Conservation (phyloP, 192 early-diverging fungal genomes). For the Mortierella alpina region DNA sequence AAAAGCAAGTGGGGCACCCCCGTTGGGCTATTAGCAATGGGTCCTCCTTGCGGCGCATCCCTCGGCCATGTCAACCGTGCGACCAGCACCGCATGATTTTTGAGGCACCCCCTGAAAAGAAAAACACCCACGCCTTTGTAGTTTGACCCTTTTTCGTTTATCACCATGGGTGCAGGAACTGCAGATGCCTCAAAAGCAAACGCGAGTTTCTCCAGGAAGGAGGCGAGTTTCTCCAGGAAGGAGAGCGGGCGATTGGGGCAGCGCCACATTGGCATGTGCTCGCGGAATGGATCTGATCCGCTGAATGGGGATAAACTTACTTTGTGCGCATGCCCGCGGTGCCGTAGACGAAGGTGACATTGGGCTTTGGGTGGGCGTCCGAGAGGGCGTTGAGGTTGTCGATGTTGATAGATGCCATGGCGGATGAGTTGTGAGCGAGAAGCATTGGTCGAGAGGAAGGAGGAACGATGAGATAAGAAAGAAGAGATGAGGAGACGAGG, state of each 20-base stretch:
- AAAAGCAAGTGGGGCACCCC: not conserved
- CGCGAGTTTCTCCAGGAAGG: constrained; percentile 1
- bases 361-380: constrained; percentile 78
- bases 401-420: constrained; percentile 54
- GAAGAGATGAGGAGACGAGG: constrained; percentile 8
- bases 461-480: not conserved
- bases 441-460: constrained; percentile 7
- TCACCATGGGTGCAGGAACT: not conserved
- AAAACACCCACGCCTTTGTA: not conserved
- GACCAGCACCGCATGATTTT: no score
- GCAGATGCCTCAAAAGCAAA: not conserved
- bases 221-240: constrained; percentile 1
- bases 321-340: constrained; percentile 98
- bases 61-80: no score
- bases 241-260: not conserved
- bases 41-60: no score
- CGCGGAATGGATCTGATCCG: not conserved
- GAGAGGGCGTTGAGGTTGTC: constrained; percentile 59
- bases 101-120: no score
- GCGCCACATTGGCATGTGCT: not conserved
- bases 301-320: constrained; percentile 55
- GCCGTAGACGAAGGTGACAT: constrained; percentile 82
- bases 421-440: constrained; percentile 10
- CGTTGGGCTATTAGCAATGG: no score
- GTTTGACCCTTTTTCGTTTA: not conserved